phyloP scores from a whole-genome alignment of 1,284 basidiomycete genomes.

The Pyrrhoderma lamaoense region DNA sequence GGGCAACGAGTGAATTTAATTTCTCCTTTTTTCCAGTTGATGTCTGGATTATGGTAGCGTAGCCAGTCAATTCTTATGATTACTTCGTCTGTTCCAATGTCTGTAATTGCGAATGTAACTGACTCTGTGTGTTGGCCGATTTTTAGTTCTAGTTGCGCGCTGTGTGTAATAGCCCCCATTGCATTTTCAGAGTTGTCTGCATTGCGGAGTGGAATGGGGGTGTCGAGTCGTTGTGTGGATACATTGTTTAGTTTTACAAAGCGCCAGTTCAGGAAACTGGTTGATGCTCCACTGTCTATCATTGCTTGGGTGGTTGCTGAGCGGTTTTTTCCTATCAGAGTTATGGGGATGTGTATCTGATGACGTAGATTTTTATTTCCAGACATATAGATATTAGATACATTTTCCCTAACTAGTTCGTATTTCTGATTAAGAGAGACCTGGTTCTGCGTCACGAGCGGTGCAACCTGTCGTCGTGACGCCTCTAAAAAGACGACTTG shows the following conservation, averaged over 20 bases:
- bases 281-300: neutral
- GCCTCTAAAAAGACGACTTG: neutral
- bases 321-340: too few species aligned
- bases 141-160: neutral
- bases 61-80: too few species aligned
- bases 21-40: neutral
- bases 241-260: neutral
- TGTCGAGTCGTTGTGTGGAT: neutral
- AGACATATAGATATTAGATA: too few species aligned
- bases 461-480: neutral
- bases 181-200: too few species aligned
- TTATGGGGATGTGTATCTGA: too few species aligned
- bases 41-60: too few species aligned
- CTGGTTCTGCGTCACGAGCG: neutral
- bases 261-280: neutral
- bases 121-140: neutral
- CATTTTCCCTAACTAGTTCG: too few species aligned
- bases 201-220: neutral
- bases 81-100: too few species aligned
- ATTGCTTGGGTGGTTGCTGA: neutral
- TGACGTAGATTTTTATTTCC: too few species aligned
- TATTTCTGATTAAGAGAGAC: neutral
- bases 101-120: too few species aligned
- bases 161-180: neutral
- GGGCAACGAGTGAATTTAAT: neutral